These are phyloP conservation scores for Endothia cerciana DNA, from an alignment of 2,329 filamentous ascomycete species.

Conservation along the genomic window DNA sequence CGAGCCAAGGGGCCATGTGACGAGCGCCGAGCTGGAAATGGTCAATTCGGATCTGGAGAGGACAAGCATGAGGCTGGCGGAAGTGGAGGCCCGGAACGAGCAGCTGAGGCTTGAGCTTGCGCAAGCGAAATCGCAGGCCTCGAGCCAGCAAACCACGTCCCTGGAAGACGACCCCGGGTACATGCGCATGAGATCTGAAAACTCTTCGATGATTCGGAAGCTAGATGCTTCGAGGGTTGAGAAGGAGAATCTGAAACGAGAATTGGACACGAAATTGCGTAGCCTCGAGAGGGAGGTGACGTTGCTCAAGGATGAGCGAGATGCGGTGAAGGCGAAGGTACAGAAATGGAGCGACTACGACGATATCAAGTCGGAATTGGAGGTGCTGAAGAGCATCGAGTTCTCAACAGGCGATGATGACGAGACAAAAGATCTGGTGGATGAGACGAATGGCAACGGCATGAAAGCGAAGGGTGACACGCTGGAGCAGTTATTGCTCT, in stretches of 20 bases:
- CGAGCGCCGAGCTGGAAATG: constrained; percentile 91
- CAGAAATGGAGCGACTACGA: constrained; percentile 94
- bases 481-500: constrained; percentile 86
- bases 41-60: constrained; percentile 89
- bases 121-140: constrained; percentile 77
- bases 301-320: constrained; percentile 78
- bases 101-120: constrained; percentile 89
- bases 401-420: constrained; percentile 91
- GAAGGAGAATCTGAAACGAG: constrained; percentile 77
- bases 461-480: constrained; percentile 72
- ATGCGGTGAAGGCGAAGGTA: constrained; percentile 77
- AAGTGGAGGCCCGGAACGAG: constrained; percentile 93
- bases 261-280: constrained; percentile 75
- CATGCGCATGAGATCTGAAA: constrained; percentile 88
- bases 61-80: constrained; percentile 82
- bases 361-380: constrained; percentile 92
- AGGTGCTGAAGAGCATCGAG: constrained; percentile 97
- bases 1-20: constrained; percentile 65
- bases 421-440: constrained; percentile 45
- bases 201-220: constrained; percentile 87
- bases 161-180: constrained; percentile 90
- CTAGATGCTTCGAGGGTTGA: constrained; percentile 83
- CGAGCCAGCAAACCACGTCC: constrained; percentile 60
- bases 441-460: constrained; percentile 52
- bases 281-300: constrained; percentile 79